Base-by-base conservation (phyloP, 169 alveolate genomes). In the Plasmodium vivax region DNA sequence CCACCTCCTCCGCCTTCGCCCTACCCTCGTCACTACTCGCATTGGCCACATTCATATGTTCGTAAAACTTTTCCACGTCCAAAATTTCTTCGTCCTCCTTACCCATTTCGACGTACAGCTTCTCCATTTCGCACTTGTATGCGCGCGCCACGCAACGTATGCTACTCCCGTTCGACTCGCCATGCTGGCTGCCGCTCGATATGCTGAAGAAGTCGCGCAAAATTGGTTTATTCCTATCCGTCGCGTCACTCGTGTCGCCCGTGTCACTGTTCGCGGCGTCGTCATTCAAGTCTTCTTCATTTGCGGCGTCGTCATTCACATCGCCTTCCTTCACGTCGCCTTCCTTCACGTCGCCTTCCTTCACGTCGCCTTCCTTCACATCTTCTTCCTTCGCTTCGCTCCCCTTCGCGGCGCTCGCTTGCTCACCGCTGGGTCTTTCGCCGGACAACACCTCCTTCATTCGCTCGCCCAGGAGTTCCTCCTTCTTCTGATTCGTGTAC, bases 21-120 rank as follows among this genome's bases (percentile, higher is more conserved):
- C 77, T 90, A 56, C 38, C 23, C 3, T 19, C 41, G 43, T 27
- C 36, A 34, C 23, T 41, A 43, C 74, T 45, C 51, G 41, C 80
- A 85, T 23, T 30, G 7, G 72, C 4, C 19, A 38, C 2, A 79
- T 90, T 80, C 32, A 80, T 34, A 73, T 62, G 73, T 58, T 90
- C 79, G 73, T 79, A 90, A 80, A 90, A 80, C 3, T 5, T 16
- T 80, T 80, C 83, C n/a, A 90, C 34, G 47, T 45, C 47, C 19
- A 90, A 62, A 79, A 80, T 38, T 58, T 62, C 83, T 10, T 16
- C 34, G 3, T 90, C 56, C 10, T 30, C 77, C 54, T 80, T 90
- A 1, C 74, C 23, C 45, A 90, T 80, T 58, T 90, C 90, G n/a
- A 30, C 6, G 73, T 74, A 80, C 30, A 90, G 16, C 34, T 90